A percentile compares a stretch with the other conserved stretches of the same genome.
These are phyloP conservation scores for Ilyonectria mors-panacis DNA, from an alignment of 2,329 filamentous ascomycete species.

Conservation along the genomic window DNA sequence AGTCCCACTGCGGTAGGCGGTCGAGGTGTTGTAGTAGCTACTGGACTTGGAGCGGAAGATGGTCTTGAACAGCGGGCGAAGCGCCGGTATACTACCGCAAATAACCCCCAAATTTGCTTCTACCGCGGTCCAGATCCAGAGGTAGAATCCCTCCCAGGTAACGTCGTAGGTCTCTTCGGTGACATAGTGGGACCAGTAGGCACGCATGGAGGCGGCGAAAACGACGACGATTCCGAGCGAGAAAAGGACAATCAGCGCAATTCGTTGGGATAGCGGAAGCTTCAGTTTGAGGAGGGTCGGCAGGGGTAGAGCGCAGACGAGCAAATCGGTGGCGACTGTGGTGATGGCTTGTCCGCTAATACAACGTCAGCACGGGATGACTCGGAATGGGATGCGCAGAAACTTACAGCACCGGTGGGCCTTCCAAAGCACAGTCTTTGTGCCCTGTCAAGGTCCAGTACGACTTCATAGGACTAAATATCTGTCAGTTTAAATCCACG, in stretches of 20 bases:
- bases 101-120: conserved; percentile 60
- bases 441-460: conserved; percentile 45
- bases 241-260: conserved; percentile 56
- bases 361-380: conserved; percentile 1
- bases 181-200: conserved; percentile 56
- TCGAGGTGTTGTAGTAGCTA: conserved; percentile 44
- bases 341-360: conserved; percentile 50
- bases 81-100: conserved; percentile 57
- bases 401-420: conserved; percentile 44
- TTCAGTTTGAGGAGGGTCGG: conserved; percentile 52
- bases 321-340: conserved; percentile 53
- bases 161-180: conserved; percentile 56
- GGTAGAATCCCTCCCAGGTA: conserved; percentile 57
- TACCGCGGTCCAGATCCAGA: conserved; percentile 61
- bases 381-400: no score
- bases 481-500: not conserved
- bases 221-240: conserved; percentile 56
- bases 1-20: conserved; percentile 38
- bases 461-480: conserved; percentile 36
- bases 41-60: conserved; percentile 46
- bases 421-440: conserved; percentile 51
- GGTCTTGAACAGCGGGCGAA: conserved; percentile 47
- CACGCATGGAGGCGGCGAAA: conserved; percentile 53
- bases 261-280: conserved; percentile 52
- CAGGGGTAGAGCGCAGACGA: conserved; percentile 56